phyloP scores from a whole-genome alignment of 2,329 filamentous ascomycete species.

The Ascochyta pisi region DNA sequence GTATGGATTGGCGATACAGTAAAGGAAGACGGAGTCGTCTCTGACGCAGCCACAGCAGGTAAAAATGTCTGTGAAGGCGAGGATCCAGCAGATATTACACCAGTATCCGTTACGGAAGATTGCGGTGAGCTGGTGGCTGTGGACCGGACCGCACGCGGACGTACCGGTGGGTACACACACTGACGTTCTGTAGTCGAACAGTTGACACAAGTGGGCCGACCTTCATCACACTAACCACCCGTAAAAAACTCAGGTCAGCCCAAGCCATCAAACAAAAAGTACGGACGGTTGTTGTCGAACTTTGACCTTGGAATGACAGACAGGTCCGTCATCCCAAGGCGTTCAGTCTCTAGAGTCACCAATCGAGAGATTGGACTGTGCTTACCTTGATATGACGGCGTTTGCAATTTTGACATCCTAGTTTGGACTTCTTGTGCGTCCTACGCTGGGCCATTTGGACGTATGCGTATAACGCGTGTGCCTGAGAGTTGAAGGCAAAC shows the following conservation, averaged over 20 bases:
- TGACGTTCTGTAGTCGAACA: conserved; percentile 19
- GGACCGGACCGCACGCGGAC: conserved; percentile 6
- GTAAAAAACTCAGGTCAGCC: too few species aligned
- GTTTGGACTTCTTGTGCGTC: conserved; percentile 29
- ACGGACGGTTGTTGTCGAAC: too few species aligned
- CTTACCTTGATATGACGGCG: conserved; percentile 32
- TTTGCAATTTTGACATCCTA: conserved; percentile 31
- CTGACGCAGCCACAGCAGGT: neutral
- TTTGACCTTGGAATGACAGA: too few species aligned
- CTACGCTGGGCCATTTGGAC: conserved; percentile 14
- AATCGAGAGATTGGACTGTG: neutral
- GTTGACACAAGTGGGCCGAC: conserved; percentile 25
- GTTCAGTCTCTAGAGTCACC: too few species aligned
- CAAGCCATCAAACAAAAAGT: too few species aligned
- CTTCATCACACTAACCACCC: conserved; percentile 27
- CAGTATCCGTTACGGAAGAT: neutral
- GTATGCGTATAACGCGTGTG: neutral
- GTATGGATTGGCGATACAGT: neutral
- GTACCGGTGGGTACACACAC: conserved; percentile 22
- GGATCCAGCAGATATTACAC: neutral
- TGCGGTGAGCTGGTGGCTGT: conserved; percentile 4
- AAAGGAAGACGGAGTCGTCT: conserved; percentile 8
- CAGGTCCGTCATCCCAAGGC: too few species aligned
- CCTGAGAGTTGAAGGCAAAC: neutral
- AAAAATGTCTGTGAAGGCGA: neutral